phyloP scores from a whole-genome alignment of 176 grass and related monocot genomes.

The Calamus simplicifolius region DNA sequence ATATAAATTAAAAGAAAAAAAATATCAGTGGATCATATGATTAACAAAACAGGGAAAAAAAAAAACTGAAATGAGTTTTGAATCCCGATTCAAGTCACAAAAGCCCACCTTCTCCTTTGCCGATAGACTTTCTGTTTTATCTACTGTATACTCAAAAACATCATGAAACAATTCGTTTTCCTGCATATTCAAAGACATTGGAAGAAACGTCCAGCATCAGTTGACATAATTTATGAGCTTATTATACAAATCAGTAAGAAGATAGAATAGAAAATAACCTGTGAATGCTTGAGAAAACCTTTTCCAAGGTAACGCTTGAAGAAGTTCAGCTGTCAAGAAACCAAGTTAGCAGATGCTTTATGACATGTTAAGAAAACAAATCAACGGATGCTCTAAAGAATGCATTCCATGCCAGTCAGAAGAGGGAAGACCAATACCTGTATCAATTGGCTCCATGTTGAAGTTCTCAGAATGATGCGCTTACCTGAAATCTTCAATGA shows the following conservation, averaged over 20 bases:
- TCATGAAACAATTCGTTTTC: constrained; percentile 81
- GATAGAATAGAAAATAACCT: constrained; percentile 28
- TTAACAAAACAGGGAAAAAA: too few relatives aligned
- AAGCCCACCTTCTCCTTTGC: constrained; percentile 52
- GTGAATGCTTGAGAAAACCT: constrained; percentile 91
- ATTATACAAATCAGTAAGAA: too few relatives aligned
- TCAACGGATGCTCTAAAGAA: not conserved
- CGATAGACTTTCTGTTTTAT: constrained; percentile 61
- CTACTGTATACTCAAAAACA: constrained; percentile 60
- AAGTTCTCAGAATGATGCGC: constrained; percentile 52
- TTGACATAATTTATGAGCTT: too few relatives aligned
- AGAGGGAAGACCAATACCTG: constrained; percentile 35
- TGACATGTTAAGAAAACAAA: too few relatives aligned
- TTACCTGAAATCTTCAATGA: constrained; percentile 73
- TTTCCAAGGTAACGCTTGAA: constrained; percentile 67
- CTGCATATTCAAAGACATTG: constrained; percentile 27
- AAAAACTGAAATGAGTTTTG: too few relatives aligned
- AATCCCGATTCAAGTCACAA: too few relatives aligned
- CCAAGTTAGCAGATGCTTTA: too few relatives aligned
- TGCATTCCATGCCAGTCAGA: not conserved
- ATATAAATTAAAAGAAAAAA: too few relatives aligned
- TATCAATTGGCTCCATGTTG: constrained; percentile 83
- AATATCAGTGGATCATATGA: too few relatives aligned
- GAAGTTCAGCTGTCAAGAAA: constrained; percentile 72
- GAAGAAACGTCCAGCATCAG: not conserved